Evolutionary conservation across 2,329 filamentous ascomycete genomes (phyloP), one percentile per base, ranked within the genome.

Genomic region (Aspergillus tubingensis): DNA sequence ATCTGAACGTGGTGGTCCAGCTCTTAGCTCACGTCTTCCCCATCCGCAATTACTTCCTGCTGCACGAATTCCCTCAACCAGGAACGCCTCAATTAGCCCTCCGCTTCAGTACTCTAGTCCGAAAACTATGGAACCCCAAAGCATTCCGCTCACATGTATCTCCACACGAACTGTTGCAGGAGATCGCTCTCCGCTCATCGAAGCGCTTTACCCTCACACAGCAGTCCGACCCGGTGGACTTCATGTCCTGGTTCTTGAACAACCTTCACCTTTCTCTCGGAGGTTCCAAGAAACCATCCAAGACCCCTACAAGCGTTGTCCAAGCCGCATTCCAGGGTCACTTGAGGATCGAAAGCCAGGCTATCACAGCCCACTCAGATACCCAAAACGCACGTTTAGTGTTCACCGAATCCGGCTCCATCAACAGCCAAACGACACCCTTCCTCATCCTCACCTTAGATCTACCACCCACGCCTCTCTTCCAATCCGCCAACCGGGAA

Each of bases 101-200:
- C 74, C 87, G 95, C 10, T 93, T 94, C 72, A 91, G 90, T 68
- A 95, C 92, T 57, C 84, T 99, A 19, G 87, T 98, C 62, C 90
- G 95, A 74, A 99, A 99, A 79, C 91, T 99, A 67, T 99, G 95
- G 95, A 99, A 99, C 74, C 90, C 93, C 2, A 89, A 91, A 68
- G 94, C 95, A 8, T 99, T 99, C 84, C 96, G 96, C 77, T 89
- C 90, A 4, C 95, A 99, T 76, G 95, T 99, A 55, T 98, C 94
- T 8, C 95, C 95, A 0, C 95, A 99, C 81, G 95, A 99, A 77
- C 85, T 99, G 30, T 87, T 99, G 1, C 95, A 99, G 78, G 94
- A 98, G 75, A 91, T 99, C 65, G 91, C 93, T 1, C 82, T 97
- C 44, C 88, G 88, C 52, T 97, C 93, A 32, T 93, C 89, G 68